Evolutionary conservation across 306 rosid species (phyloP).

Genomic region (Chamaecrista fasciculata): DNA sequence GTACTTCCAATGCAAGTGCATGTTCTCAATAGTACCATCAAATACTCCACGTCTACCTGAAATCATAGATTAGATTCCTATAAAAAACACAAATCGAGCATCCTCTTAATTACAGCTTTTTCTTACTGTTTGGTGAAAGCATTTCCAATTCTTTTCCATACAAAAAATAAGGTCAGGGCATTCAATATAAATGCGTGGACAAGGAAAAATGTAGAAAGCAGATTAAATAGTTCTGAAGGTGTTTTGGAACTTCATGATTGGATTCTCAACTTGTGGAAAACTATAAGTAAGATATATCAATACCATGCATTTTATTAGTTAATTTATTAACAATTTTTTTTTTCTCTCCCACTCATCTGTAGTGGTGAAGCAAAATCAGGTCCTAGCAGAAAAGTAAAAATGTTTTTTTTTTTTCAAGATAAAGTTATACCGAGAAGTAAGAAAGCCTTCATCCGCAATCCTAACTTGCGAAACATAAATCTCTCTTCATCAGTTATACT

Average conservation of each 20-base stretch:
- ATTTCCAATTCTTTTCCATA: neutral
- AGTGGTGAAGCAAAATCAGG: constrained; percentile 26
- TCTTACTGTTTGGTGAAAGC: neutral
- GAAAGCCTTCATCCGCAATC: constrained; percentile 96
- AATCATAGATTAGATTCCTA: constrained; percentile 29
- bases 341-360: neutral
- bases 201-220: neutral
- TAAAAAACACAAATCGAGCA: constrained; percentile 22
- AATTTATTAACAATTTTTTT: constrained; percentile 19
- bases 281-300: constrained; percentile 9
- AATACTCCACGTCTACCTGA: constrained; percentile 97
- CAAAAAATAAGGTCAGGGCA: neutral
- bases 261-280: constrained; percentile 19
- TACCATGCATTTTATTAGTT: no score
- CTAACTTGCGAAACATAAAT: constrained; percentile 97
- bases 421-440: constrained; percentile 76
- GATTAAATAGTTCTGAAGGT: neutral
- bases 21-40: constrained; percentile 96
- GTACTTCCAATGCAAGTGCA: constrained; percentile 99
- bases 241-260: constrained; percentile 5
- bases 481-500: constrained; percentile 97
- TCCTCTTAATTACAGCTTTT: neutral
- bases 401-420: neutral
- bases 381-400: neutral
- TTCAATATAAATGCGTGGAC: neutral